phyloP scores from a whole-genome alignment of 1,139 yeast genomes.

The Suhomyces anneliseae region DNA sequence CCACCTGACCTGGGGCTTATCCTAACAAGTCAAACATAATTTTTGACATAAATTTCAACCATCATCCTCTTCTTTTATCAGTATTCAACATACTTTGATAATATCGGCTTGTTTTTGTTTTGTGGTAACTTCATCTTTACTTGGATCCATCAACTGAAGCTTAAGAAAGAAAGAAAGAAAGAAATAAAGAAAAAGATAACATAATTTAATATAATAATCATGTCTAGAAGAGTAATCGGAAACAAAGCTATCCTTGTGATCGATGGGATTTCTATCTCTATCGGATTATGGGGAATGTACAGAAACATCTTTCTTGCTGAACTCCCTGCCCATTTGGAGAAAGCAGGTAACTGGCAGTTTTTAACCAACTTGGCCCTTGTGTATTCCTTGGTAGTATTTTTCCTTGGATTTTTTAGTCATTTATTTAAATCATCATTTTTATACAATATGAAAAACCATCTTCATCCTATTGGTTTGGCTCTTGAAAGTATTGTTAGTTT shows the following conservation, averaged over 20 bases:
- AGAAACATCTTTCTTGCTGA: conserved; percentile 15
- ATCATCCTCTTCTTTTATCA: background rate
- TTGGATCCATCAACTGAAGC: too few species aligned
- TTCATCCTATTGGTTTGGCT: conserved; percentile 55
- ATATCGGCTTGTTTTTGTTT: background rate
- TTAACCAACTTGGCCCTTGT: conserved; percentile 60
- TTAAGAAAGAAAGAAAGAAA: too few species aligned
- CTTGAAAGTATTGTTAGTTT: conserved; percentile 58
- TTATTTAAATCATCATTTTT: conserved; percentile 22
- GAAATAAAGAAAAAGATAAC: too few species aligned
- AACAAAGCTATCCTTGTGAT: conserved; percentile 28
- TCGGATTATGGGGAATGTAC: conserved; percentile 34
- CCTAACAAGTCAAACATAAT: background rate
- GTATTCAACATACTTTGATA: background rate
- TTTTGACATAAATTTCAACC: background rate
- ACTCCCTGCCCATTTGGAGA: conserved; percentile 49
- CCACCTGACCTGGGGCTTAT: background rate
- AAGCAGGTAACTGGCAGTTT: conserved; percentile 69
- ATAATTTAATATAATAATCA: background rate
- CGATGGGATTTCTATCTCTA: conserved; percentile 26
- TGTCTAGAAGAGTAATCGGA: conserved; percentile 31
- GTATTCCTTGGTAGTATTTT: conserved; percentile 46
- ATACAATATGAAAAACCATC: conserved; percentile 33
- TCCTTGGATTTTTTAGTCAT: conserved; percentile 44
- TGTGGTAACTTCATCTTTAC: background rate